These are phyloP conservation scores for Tulasnella calospora DNA, from an alignment of 768 basidiomycete genomes.

Conservation along the genomic window DNA sequence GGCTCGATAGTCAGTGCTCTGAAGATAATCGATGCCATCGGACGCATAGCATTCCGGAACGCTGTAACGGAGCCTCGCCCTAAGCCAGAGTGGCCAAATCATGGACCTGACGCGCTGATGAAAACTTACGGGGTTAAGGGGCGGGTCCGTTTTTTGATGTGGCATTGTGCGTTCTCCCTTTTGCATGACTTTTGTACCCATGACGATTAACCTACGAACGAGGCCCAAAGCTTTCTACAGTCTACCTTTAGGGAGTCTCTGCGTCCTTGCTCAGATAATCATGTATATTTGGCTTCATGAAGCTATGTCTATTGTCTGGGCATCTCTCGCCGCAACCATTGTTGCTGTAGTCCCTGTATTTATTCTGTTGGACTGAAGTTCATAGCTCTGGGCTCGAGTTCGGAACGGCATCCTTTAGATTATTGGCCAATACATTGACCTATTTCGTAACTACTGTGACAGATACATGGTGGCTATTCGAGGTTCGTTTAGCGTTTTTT, in stretches of 20 bases:
- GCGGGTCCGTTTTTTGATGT: background rate
- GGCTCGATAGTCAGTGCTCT: background rate
- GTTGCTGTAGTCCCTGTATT: background rate
- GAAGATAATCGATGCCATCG: background rate
- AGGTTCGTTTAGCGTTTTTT: background rate
- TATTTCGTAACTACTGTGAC: background rate
- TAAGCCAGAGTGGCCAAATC: background rate
- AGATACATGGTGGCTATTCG: background rate
- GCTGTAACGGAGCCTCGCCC: background rate
- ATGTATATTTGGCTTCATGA: background rate
- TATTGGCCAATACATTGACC: background rate
- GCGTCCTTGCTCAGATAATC: background rate
- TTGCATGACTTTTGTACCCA: background rate
- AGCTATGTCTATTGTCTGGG: slow-evolving; percentile 1
- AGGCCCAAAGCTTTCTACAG: background rate
- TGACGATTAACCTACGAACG: background rate
- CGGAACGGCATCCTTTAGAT: background rate
- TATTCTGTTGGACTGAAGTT: background rate
- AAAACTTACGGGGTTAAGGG: background rate
- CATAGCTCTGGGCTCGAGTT: background rate
- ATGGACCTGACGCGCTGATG: background rate
- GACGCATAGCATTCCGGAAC: background rate
- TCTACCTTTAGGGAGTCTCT: background rate
- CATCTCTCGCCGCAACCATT: background rate
- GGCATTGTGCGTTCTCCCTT: background rate